Percentiles rank a stretch among this genome's conserved stretches.
Evolutionary conservation across 768 basidiomycete species (phyloP).

Genomic region (Lenzites betulinus): DNA sequence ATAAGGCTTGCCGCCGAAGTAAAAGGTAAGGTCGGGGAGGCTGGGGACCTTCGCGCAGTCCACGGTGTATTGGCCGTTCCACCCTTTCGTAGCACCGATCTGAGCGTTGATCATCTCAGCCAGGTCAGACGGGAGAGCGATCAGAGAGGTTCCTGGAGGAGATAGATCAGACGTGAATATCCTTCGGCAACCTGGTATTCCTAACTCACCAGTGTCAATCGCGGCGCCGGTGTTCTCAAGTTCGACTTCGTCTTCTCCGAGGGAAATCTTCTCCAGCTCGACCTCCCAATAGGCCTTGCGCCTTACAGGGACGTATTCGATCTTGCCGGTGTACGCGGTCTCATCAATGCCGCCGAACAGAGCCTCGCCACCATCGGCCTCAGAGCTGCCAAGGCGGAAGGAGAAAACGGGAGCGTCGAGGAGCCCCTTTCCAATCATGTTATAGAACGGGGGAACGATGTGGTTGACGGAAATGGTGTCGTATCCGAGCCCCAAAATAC

Average conservation of each 20-base stretch:
- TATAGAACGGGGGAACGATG: conserved; percentile 93
- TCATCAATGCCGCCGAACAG: conserved; percentile 89
- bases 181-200: background rate
- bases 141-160: conserved; percentile 80
- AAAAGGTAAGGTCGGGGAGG: conserved; percentile 84
- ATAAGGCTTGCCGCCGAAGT: conserved; percentile 80
- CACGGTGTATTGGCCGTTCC: conserved; percentile 95
- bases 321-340: conserved; percentile 73
- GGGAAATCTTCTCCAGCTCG: conserved; percentile 82
- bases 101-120: conserved; percentile 97
- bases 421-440: conserved; percentile 81
- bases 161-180: background rate
- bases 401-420: conserved; percentile 89
- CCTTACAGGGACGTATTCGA: conserved; percentile 87
- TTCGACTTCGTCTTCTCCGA: conserved; percentile 87
- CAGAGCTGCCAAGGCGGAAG: conserved; percentile 88
- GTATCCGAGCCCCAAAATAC: conserved; percentile 92
- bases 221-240: conserved; percentile 93
- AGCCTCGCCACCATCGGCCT: conserved; percentile 88
- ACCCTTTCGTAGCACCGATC: conserved; percentile 91
- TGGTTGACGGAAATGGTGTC: conserved; percentile 95
- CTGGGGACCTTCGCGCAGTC: conserved; percentile 84
- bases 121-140: conserved; percentile 90
- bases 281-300: conserved; percentile 99
- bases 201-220: conserved; percentile 74